Evolutionary conservation across 2,329 filamentous ascomycete species (phyloP).

Genomic region (Macrophomina phaseolina): DNA sequence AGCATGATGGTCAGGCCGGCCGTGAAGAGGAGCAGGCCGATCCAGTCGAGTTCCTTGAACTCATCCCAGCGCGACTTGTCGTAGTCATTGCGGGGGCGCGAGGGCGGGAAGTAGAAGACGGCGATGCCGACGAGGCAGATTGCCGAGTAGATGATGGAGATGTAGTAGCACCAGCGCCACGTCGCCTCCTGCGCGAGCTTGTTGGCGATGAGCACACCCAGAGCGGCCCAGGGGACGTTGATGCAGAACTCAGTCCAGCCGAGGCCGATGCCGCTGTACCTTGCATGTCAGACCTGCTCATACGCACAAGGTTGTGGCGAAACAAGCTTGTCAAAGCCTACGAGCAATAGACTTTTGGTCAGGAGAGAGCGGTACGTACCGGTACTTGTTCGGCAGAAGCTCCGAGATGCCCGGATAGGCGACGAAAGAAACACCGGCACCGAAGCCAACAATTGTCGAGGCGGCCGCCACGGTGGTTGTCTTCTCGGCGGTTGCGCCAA

Average conservation of each 20-base stretch:
- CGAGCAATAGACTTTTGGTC: not conserved
- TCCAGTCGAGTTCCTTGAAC: constrained; percentile 51
- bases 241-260: constrained; percentile 35
- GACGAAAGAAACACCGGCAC: constrained; percentile 13
- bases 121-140: constrained; percentile 49
- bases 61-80: constrained; percentile 38
- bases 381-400: constrained; percentile 34
- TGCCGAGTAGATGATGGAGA: constrained; percentile 54
- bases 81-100: constrained; percentile 44
- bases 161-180: constrained; percentile 48
- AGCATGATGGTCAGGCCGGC: constrained; percentile 53
- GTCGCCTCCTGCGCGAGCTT: constrained; percentile 32
- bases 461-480: constrained; percentile 40
- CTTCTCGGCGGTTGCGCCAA: constrained; percentile 44
- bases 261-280: constrained; percentile 34
- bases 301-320: not conserved
- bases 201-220: constrained; percentile 55
- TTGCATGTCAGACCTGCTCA: not conserved
- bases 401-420: constrained; percentile 32
- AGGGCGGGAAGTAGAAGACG: constrained; percentile 56
- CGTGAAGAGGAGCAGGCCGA: constrained; percentile 55
- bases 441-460: constrained; percentile 20
- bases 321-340: not conserved
- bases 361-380: constrained; percentile 11
- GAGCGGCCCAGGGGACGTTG: constrained; percentile 37